Percentiles rank a stretch among this genome's conserved stretches.
phyloP scores from a whole-genome alignment of 495 filamentous ascomycete species.

The Aspergillus sclerotioniger region DNA sequence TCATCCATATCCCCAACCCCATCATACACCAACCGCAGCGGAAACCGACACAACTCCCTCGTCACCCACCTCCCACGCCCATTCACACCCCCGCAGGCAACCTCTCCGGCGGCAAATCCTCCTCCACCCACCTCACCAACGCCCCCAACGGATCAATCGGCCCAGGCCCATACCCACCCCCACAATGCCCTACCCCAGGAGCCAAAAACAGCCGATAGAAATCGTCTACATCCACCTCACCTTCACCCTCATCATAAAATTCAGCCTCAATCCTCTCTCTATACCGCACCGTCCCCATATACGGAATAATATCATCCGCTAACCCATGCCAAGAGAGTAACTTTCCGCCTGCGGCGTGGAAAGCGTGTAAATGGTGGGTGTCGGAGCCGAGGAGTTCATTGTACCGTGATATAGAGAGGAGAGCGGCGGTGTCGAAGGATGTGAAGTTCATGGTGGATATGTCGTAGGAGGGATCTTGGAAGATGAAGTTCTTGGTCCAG shows the following conservation, averaged over 20 bases:
- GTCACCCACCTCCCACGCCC: neutral
- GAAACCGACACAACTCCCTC: conserved; percentile 1
- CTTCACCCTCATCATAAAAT: neutral
- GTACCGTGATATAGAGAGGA: conserved; percentile 13
- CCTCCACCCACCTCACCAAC: conserved; percentile 44
- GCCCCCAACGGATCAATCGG: conserved; percentile 24
- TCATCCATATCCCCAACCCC: neutral
- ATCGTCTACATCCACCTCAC: conserved; percentile 13
- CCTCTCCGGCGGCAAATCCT: conserved; percentile 27
- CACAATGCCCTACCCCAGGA: conserved; percentile 25
- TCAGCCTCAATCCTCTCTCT: conserved; percentile 15
- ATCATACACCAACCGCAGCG: conserved; percentile 1
- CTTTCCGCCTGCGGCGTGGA: conserved; percentile 35
- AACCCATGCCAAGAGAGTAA: conserved; percentile 41
- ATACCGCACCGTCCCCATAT: conserved; percentile 19
- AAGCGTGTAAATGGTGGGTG: conserved; percentile 33
- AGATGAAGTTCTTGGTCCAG: conserved; percentile 40
- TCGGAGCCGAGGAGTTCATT: conserved; percentile 31
- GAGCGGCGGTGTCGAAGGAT: conserved; percentile 21
- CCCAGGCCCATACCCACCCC: conserved; percentile 17
- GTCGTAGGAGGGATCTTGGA: conserved; percentile 37
- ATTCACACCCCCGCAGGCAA: neutral
- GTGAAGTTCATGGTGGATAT: conserved; percentile 22
- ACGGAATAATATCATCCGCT: conserved; percentile 22
- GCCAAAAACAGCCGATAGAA: conserved; percentile 22